Evolutionary conservation across 768 basidiomycete genomes (phyloP), one percentile per base, ranked within the genome.

Genomic region (Lepiota brunneoincarnata): DNA sequence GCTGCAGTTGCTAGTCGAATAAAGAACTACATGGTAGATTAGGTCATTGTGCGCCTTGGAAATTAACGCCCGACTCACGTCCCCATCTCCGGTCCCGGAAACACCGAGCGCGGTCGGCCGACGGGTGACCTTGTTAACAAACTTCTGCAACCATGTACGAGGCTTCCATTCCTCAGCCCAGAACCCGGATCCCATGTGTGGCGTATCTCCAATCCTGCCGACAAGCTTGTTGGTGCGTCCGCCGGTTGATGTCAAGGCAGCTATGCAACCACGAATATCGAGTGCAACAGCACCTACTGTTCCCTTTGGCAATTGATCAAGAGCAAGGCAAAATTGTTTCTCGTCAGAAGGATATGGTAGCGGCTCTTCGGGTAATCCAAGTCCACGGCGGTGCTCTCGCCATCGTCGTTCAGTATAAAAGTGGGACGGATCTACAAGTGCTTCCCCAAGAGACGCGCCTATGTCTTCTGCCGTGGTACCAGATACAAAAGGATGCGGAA

Each of bases 221-320:
- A 84, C 86, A 7, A 91, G 75, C 66, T 93, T 93, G 69, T 93
- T 93, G 35, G 89, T 93, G 43, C 72, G 74, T 1, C 91, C 91
- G 34, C 91, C 91, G 0, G 91, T 93, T 1, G 90, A 91, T 1
- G 91, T 93, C 15, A 85, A 71, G 2, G 76, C 70, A 1, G 84
- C 81, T 54, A 93, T 83, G 62, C 89, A 91, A 0, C 91, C 91
- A 20, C 82, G 72, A 5, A 76, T 60, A 63, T 93, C 91, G 28
- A 93, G 72, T 4, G 88, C 90, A 6, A 93, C 89, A 1, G 91
- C 91, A 17, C 91, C 91, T 9, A 93, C 90, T 0, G 91, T 93
- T 10, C 91, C 91, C 14, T 70, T 86, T 3, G 91, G 87, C 57
- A 82, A 71, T 58, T 77, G 67, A 64, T 89, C 86, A 6, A 88